Conservation (phyloP, 208 protist genomes). For the Borovskyia barvae region DNA sequence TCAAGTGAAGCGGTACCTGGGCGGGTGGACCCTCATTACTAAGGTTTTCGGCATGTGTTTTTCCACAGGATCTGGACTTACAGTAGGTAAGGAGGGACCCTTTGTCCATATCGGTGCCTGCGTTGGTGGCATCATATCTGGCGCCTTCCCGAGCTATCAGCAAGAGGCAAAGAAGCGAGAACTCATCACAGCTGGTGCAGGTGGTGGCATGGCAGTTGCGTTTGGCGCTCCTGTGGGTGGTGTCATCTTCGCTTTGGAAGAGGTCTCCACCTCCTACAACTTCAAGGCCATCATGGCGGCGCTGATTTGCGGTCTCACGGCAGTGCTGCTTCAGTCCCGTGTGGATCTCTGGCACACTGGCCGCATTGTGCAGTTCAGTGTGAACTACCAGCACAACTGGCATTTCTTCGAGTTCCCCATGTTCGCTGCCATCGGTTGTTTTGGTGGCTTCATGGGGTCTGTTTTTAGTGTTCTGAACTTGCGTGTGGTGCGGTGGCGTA, state of each 20-base stretch:
- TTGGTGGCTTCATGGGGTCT: constrained; percentile 70
- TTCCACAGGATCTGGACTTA: constrained; percentile 74
- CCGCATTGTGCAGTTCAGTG: constrained; percentile 76
- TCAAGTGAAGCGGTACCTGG: constrained; percentile 66
- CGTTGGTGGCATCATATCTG: constrained; percentile 58
- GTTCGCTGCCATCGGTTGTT: constrained; percentile 60
- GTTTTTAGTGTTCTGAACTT: constrained; percentile 70
- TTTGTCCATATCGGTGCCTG: constrained; percentile 90
- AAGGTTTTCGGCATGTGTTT: constrained; percentile 76
- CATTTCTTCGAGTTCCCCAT: constrained; percentile 79
- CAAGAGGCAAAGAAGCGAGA: constrained; percentile 57
- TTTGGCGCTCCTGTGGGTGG: constrained; percentile 78
- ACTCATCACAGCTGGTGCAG: constrained; percentile 67
- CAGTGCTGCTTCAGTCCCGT: constrained; percentile 72
- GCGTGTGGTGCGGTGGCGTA: constrained; percentile 46
- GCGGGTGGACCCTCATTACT: constrained; percentile 72
- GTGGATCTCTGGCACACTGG: constrained; percentile 76
- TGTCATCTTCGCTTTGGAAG: constrained; percentile 77
- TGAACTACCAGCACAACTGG: constrained; percentile 84
- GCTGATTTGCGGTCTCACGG: constrained; percentile 83
- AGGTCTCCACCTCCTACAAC: constrained; percentile 83
- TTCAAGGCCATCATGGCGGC: constrained; percentile 85
- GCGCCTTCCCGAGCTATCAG: constrained; percentile 60
- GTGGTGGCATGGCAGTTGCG: constrained; percentile 73
- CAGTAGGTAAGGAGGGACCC: constrained; percentile 84